Evolutionary conservation across 352 stramenopile species (phyloP).

Genomic region (Pilasporangium apinafurcum): DNA sequence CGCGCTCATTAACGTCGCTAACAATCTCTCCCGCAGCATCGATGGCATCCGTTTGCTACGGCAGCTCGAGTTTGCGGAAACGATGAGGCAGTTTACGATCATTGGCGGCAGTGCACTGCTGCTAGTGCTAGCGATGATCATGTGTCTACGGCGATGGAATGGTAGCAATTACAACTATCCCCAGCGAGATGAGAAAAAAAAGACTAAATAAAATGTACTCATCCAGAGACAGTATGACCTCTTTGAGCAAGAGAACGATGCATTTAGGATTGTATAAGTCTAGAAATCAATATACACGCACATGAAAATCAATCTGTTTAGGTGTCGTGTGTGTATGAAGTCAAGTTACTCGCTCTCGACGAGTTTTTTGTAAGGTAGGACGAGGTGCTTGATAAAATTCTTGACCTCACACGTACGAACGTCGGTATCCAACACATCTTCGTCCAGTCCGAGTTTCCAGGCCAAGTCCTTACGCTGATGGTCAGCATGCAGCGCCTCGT

Average conservation of each 20-base stretch:
- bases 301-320: too few species aligned
- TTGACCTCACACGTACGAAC: slow-evolving; percentile 58
- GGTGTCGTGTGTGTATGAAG: too few species aligned
- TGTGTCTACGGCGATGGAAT: slow-evolving; percentile 35
- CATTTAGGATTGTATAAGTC: too few species aligned
- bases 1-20: slow-evolving; percentile 95
- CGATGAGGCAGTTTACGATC: slow-evolving; percentile 49
- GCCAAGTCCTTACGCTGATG: slow-evolving; percentile 47
- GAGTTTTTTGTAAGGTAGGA: slow-evolving; percentile 44
- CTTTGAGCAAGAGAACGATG: too few species aligned
- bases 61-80: slow-evolving; percentile 63
- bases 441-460: slow-evolving; percentile 57
- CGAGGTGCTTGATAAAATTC: slow-evolving; percentile 71
- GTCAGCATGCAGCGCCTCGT: slow-evolving; percentile 53
- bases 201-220: too few species aligned
- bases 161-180: slow-evolving; percentile 17
- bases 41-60: slow-evolving; percentile 77
- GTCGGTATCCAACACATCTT: slow-evolving; percentile 61
- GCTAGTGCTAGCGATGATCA: slow-evolving; percentile 35
- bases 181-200: too few species aligned
- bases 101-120: slow-evolving; percentile 35
- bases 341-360: slow-evolving; percentile 1
- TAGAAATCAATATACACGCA: too few species aligned
- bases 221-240: too few species aligned
- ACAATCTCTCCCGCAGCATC: slow-evolving; percentile 76